Conservation (phyloP, 176 grass and related monocot species). For the Guadua angustifolia region DNA sequence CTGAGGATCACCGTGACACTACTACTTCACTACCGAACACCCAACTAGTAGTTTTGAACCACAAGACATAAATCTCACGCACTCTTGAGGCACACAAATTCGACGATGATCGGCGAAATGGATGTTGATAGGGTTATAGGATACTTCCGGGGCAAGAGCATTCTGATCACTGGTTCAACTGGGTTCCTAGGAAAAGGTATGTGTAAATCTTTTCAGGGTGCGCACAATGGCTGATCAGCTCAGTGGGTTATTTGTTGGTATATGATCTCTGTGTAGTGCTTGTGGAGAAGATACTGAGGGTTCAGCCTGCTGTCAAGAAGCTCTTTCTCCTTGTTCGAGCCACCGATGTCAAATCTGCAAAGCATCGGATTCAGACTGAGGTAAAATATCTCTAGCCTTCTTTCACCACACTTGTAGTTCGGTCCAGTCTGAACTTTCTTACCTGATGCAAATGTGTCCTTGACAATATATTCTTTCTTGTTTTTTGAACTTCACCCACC, state of each 20-base stretch:
- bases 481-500: background rate
- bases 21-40: background rate
- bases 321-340: slow-evolving; percentile 38
- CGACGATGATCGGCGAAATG: slow-evolving; percentile 21
- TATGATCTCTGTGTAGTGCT: slow-evolving; percentile 17
- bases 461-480: background rate
- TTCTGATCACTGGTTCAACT: slow-evolving; percentile 46
- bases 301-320: slow-evolving; percentile 44
- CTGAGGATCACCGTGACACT: background rate
- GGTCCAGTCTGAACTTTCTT: background rate
- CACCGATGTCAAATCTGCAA: background rate
- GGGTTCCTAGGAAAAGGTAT: slow-evolving; percentile 45
- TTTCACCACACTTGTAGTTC: background rate
- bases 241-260: background rate
- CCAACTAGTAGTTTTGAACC: background rate
- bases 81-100: background rate
- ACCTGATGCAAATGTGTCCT: background rate
- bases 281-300: slow-evolving; percentile 42
- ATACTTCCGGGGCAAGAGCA: slow-evolving; percentile 39
- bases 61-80: background rate
- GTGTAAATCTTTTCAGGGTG: background rate
- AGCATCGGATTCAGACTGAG: slow-evolving; percentile 25
- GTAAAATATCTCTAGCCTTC: background rate
- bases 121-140: background rate
- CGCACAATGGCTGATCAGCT: background rate